Base-by-base conservation (phyloP, 768 basidiomycete species). In the Phaeolepiota aurea region DNA sequence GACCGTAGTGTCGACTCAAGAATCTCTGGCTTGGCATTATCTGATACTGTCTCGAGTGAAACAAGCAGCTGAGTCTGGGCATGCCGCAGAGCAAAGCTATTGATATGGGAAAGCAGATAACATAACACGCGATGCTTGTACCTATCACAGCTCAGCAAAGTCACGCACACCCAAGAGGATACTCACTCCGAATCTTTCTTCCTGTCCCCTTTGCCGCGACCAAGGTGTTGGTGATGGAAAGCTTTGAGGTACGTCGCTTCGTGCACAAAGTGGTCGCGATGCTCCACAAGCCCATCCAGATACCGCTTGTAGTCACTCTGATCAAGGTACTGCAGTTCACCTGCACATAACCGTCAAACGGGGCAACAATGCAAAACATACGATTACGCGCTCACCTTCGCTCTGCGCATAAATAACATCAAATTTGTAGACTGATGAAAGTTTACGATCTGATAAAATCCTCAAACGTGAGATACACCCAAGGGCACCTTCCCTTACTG, bases 51-150 rank as follows among this genome's bases (percentile, higher is more conserved):
- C 19, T 64, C 56, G 7, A 73, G 40, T 3, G 63, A 55, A 43
- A 54, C 60, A 13, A 97, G 65, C 0, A 97, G 59, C 9, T 62
- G 53, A 9, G 75, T 53, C 44, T 79, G 76, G 13, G 74, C 68
- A 1, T 51, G 43, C 2, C 72, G 57, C 2, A 74, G 53, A 2
- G 66, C 59, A 47, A 84, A 72, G 3, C 76, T 72, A 35, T 72
- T 69, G 47, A 84, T 67, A 55, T 97, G 93, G 1, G 92, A 92
- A 4, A 87, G 62, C 0, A 96, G 57, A 57, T 74, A 91, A 53
- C 82, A 88, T 31, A 87, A 52, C 32, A 92, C 63, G 10, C 79
- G 74, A 45, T 74, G 73, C 53, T 78, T 87, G 57, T 81, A 79
- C 41, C 88, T 89, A 43, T 20, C 18, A n/a, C n/a, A 31, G 20